Percentiles rank a stretch among this genome's conserved stretches.
Evolutionary conservation across 129 eudicot genomes (phyloP).

Genomic region (Flaveria bidentis): DNA sequence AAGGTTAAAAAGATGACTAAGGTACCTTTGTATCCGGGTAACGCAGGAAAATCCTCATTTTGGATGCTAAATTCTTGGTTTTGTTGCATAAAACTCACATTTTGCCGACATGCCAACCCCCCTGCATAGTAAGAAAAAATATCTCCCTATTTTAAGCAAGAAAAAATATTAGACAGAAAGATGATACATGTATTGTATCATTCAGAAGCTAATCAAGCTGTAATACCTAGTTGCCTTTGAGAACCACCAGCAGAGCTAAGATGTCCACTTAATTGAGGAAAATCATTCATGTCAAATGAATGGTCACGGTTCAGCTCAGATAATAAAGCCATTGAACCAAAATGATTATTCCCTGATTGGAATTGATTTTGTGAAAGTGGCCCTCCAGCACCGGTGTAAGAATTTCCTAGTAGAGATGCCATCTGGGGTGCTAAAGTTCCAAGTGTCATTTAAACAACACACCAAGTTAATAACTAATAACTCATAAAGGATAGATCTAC

Average conservation of each 20-base stretch:
- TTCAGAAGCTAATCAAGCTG: not conserved
- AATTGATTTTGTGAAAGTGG: conserved; percentile 69
- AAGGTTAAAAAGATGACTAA: conserved; percentile 23
- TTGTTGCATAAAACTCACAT: conserved; percentile 71
- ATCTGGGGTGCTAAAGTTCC: conserved; percentile 74
- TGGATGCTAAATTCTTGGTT: conserved; percentile 89
- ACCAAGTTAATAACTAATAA: conserved; percentile 26
- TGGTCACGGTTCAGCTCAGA: conserved; percentile 68
- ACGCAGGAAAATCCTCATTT: conserved; percentile 88
- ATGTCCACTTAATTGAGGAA: conserved; percentile 76
- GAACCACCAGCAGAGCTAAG: conserved; percentile 78
- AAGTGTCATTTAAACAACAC: conserved; percentile 38
- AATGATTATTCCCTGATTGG: conserved; percentile 71
- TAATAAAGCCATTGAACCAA: conserved; percentile 60
- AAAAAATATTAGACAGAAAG: conserved; percentile 11
- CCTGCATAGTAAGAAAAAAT: conserved; percentile 33
- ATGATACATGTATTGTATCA: not conserved
- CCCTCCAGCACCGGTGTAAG: conserved; percentile 69
- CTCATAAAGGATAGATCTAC: conserved; percentile 10
- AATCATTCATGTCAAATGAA: conserved; percentile 76
- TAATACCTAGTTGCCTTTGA: conserved; percentile 74
- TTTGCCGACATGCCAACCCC: conserved; percentile 71
- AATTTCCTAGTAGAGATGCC: conserved; percentile 67
- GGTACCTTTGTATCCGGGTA: conserved; percentile 83
- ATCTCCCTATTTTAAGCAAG: too few species aligned